Conservation (phyloP, 768 basidiomycete species). For the Dioszegia hungarica region DNA sequence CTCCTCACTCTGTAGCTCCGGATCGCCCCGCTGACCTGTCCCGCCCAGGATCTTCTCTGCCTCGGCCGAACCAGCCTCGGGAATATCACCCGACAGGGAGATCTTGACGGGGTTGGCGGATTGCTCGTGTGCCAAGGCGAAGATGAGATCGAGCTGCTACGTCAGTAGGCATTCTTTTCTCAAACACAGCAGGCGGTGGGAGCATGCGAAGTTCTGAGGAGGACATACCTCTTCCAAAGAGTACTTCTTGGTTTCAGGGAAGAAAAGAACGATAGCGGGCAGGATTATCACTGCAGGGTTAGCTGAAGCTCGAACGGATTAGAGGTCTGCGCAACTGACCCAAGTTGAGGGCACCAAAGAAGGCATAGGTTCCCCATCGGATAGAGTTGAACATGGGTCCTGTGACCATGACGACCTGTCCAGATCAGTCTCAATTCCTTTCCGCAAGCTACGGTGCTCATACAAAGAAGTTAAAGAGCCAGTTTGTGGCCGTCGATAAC, state of each 20-base stretch:
- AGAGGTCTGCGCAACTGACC: background rate
- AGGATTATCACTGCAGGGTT: conserved; percentile 15
- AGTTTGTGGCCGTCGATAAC: conserved; percentile 56
- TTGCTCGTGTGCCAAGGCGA: conserved; percentile 25
- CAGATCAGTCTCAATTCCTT: background rate
- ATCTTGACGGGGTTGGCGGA: conserved; percentile 17
- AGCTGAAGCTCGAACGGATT: background rate
- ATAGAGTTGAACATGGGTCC: conserved; percentile 27
- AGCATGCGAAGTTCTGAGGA: background rate
- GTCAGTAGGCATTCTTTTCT: background rate
- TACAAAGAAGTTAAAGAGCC: conserved; percentile 35
- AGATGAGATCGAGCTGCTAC: conserved; percentile 30
- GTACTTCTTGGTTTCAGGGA: conserved; percentile 25
- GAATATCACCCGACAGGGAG: conserved; percentile 17
- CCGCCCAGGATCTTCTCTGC: conserved; percentile 21
- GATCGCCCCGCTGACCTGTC: background rate
- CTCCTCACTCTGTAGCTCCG: background rate
- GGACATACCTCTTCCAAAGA: conserved; percentile 19
- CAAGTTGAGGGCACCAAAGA: conserved; percentile 22
- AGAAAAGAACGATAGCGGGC: conserved; percentile 22
- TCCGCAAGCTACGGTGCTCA: too few species aligned
- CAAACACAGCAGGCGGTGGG: too few species aligned
- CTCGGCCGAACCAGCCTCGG: conserved; percentile 22
- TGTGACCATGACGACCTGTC: conserved; percentile 15
- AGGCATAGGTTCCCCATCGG: conserved; percentile 26